Evolutionary conservation across 2,329 filamentous ascomycete genomes (phyloP).

Genomic region (Fusarium nygamai): DNA sequence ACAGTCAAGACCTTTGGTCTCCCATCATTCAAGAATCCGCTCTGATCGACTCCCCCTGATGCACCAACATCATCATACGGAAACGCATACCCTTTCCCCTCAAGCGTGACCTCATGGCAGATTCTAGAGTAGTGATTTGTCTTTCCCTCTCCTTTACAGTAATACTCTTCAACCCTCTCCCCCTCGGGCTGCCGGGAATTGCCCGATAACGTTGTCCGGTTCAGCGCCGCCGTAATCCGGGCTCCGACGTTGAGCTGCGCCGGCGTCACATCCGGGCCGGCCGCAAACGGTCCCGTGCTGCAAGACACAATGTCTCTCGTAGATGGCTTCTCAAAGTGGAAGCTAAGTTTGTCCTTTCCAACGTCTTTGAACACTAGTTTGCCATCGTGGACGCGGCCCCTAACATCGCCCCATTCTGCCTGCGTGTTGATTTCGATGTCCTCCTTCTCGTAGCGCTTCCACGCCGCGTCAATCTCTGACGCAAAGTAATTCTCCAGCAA

Average conservation of each 20-base stretch:
- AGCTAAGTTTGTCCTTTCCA: constrained; percentile 45
- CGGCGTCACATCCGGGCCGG: constrained; percentile 50
- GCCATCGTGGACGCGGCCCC: constrained; percentile 53
- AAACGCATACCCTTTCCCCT: constrained; percentile 73
- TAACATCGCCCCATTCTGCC: constrained; percentile 59
- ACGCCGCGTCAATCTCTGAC: constrained; percentile 61
- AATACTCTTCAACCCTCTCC: constrained; percentile 62
- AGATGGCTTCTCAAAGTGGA: constrained; percentile 56
- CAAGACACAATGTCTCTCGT: constrained; percentile 63
- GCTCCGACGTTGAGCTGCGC: constrained; percentile 73
- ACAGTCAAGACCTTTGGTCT: constrained; percentile 66
- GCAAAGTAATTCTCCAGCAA: constrained; percentile 63
- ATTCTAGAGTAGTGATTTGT: constrained; percentile 76
- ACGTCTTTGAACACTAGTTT: constrained; percentile 54
- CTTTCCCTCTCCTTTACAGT: constrained; percentile 52
- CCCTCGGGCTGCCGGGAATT: constrained; percentile 62
- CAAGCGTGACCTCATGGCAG: constrained; percentile 68
- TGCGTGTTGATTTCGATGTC: constrained; percentile 65
- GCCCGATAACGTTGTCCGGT: constrained; percentile 73
- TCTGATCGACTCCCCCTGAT: constrained; percentile 65
- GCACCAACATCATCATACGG: constrained; percentile 76
- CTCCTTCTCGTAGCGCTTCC: constrained; percentile 57
- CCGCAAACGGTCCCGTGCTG: constrained; percentile 64
- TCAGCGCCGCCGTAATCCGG: constrained; percentile 79
- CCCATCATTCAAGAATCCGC: constrained; percentile 68